Evolutionary conservation across 2,329 filamentous ascomycete species (phyloP).

Genomic region (Daldinia eschscholtzii): DNA sequence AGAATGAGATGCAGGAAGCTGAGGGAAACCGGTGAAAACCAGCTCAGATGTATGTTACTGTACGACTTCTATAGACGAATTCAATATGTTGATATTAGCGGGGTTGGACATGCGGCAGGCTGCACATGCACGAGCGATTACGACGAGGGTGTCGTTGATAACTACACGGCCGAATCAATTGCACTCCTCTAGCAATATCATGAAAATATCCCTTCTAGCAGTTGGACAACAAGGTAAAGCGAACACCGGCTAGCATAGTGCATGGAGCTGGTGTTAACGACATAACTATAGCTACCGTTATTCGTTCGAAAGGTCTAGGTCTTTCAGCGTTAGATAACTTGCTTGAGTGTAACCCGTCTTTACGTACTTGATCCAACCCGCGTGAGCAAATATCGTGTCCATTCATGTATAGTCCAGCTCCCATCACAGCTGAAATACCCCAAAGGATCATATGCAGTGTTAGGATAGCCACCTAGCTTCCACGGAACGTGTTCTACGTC

Average conservation of each 20-base stretch:
- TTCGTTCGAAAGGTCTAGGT: not conserved
- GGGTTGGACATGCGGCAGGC: not conserved
- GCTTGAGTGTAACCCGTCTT: not conserved
- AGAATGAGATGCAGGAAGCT: not conserved
- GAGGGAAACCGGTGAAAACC: not conserved
- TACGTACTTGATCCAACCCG: not conserved
- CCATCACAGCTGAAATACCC: not conserved
- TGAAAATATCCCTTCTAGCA: no score
- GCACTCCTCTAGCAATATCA: not conserved
- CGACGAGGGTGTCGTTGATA: not conserved
- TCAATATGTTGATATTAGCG: not conserved
- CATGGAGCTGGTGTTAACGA: not conserved
- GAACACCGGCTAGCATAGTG: no score
- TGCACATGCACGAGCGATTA: not conserved
- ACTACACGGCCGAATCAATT: not conserved
- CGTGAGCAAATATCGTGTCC: not conserved
- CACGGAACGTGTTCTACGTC: not conserved
- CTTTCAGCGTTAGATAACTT: not conserved
- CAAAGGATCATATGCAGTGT: not conserved
- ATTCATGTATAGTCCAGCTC: not conserved
- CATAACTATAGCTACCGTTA: not conserved
- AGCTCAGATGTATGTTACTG: not conserved
- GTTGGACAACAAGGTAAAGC: no score
- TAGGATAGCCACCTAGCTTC: not conserved
- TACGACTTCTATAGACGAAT: not conserved